Evolutionary conservation across 768 basidiomycete species (phyloP).

Genomic region (Russula lepida): DNA sequence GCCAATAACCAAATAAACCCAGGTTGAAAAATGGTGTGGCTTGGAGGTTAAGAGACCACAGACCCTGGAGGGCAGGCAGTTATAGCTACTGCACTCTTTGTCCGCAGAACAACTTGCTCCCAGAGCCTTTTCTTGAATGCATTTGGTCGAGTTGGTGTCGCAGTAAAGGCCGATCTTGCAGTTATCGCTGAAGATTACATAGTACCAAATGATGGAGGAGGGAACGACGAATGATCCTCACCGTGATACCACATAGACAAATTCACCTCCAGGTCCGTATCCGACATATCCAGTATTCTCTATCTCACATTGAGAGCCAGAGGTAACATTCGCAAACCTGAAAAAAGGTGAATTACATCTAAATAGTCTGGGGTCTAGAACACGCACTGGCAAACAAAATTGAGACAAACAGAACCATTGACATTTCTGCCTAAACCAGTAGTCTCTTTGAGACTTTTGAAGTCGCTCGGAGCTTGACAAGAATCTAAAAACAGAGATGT

Average conservation of each 20-base stretch:
- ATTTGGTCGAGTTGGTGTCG: constrained; percentile 49
- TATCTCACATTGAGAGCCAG: constrained; percentile 51
- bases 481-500: constrained; percentile 44
- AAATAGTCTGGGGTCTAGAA: neutral
- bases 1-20: constrained; percentile 66
- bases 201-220: neutral
- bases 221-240: constrained; percentile 24
- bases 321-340: constrained; percentile 75
- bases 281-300: constrained; percentile 78
- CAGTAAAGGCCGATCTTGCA: constrained; percentile 71
- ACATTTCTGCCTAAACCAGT: constrained; percentile 61
- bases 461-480: constrained; percentile 64
- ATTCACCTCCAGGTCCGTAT: constrained; percentile 50
- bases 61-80: constrained; percentile 52
- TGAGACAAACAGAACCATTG: constrained; percentile 80
- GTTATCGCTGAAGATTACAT: constrained; percentile 44
- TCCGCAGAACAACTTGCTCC: constrained; percentile 54
- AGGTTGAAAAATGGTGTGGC: constrained; percentile 53
- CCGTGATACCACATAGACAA: constrained; percentile 77
- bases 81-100: constrained; percentile 65
- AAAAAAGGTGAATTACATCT: neutral
- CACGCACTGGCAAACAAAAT: constrained; percentile 72
- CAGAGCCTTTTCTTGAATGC: constrained; percentile 48
- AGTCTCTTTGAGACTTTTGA: constrained; percentile 50
- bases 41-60: constrained; percentile 56